phyloP scores from a whole-genome alignment of 2,329 filamentous ascomycete species.

The Monosporascus sp. region DNA sequence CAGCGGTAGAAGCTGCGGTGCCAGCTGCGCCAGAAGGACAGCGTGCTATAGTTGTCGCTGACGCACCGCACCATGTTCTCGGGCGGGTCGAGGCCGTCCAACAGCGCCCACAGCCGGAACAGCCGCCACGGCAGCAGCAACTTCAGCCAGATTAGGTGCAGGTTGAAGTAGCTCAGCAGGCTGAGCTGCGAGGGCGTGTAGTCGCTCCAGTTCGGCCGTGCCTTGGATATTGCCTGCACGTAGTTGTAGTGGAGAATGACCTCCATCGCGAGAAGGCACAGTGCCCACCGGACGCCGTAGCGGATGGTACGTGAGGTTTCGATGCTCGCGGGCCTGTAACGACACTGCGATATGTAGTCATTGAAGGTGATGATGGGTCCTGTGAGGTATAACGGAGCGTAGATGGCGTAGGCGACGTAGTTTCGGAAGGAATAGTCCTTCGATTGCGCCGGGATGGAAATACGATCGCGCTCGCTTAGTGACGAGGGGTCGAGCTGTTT shows the following conservation, averaged over 20 bases:
- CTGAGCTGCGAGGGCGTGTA: constrained; percentile 86
- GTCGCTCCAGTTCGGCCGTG: constrained; percentile 69
- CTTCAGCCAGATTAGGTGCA: constrained; percentile 97
- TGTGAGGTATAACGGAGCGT: constrained; percentile 86
- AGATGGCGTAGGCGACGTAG: constrained; percentile 84
- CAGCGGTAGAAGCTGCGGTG: constrained; percentile 93
- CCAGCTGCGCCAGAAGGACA: constrained; percentile 94
- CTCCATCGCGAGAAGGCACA: constrained; percentile 85
- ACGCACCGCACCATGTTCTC: constrained; percentile 99
- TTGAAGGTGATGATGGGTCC: constrained; percentile 97
- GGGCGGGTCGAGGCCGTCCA: constrained; percentile 88
- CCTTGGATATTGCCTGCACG: constrained; percentile 84
- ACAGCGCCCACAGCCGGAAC: constrained; percentile 90
- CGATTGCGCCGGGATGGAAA: constrained; percentile 66
- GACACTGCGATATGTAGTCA: constrained; percentile 86
- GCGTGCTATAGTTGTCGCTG: constrained; percentile 85
- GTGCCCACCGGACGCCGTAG: constrained; percentile 76
- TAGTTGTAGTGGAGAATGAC: constrained; percentile 88
- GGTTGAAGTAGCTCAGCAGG: constrained; percentile 90
- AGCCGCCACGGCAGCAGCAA: constrained; percentile 96
- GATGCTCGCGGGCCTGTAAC: constrained; percentile 67
- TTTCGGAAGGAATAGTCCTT: constrained; percentile 75
- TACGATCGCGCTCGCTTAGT: constrained; percentile 82
- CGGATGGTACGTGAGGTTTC: constrained; percentile 64
- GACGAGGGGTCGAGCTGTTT: constrained; percentile 86